Percentiles rank a stretch among this genome's conserved stretches.
These are phyloP conservation scores for Pythium diclinum DNA, from an alignment of 352 stramenopile species.

Conservation along the genomic window DNA sequence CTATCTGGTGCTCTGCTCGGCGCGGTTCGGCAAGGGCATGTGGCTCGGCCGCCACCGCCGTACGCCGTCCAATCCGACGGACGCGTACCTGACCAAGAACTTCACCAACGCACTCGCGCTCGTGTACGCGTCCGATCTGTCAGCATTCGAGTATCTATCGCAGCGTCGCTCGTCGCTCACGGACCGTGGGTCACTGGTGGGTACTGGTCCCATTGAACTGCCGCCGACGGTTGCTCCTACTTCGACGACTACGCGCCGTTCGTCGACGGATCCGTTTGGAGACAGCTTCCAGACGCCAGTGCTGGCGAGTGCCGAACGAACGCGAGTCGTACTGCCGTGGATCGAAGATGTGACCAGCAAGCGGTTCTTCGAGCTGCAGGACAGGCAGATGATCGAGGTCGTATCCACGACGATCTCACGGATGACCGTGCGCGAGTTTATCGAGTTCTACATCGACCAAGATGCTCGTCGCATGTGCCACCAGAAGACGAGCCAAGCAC, in stretches of 20 bases:
- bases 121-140: constrained; percentile 66
- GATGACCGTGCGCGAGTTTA: constrained; percentile 36
- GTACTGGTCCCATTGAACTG: constrained; percentile 2
- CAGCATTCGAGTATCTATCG: constrained; percentile 36
- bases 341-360: constrained; percentile 33
- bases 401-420: constrained; percentile 41
- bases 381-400: constrained; percentile 52
- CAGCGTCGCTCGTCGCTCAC: constrained; percentile 1
- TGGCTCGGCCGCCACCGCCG: constrained; percentile 56
- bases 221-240: constrained; percentile 4
- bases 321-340: constrained; percentile 46
- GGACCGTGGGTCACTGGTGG: constrained; percentile 3
- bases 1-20: constrained; percentile 73
- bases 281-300: constrained; percentile 45
- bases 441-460: constrained; percentile 45
- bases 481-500: constrained; percentile 23
- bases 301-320: constrained; percentile 30
- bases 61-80: constrained; percentile 22
- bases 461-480: constrained; percentile 28
- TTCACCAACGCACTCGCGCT: constrained; percentile 64
- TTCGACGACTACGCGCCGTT: neutral
- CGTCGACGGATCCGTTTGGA: constrained; percentile 24
- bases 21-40: constrained; percentile 81
- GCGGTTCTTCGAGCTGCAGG: constrained; percentile 46
- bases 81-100: constrained; percentile 67